Percentiles rank a stretch among this genome's conserved stretches.
Conservation (phyloP, 805 yeast species). For the Candida easanensis region DNA sequence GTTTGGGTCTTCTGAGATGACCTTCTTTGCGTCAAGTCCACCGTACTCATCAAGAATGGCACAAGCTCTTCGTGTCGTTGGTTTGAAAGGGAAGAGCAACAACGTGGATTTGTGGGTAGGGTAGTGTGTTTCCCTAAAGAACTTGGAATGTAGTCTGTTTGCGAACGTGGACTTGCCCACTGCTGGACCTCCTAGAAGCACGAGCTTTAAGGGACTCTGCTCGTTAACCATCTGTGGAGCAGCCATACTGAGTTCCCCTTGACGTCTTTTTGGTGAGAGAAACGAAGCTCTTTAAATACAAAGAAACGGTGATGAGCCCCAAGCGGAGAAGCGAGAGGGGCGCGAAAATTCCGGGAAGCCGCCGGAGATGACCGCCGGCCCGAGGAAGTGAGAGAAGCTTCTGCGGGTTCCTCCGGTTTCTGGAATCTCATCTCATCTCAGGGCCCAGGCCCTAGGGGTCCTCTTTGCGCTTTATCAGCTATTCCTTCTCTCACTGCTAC, state of each 20-base stretch:
- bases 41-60: slow-evolving; percentile 47
- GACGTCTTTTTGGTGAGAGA: no score
- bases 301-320: no score
- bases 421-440: no score
- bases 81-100: slow-evolving; percentile 51
- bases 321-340: no score
- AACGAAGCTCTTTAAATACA: no score
- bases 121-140: slow-evolving; percentile 65
- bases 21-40: slow-evolving; percentile 36
- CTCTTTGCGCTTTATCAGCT: neutral
- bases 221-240: slow-evolving; percentile 14
- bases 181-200: slow-evolving; percentile 56
- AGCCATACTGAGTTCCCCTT: neutral
- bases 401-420: no score
- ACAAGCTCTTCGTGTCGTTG: slow-evolving; percentile 37
- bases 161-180: slow-evolving; percentile 62
- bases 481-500: neutral
- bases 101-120: slow-evolving; percentile 68
- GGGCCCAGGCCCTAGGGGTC: neutral
- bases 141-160: slow-evolving; percentile 44
- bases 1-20: slow-evolving; percentile 30
- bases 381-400: neutral
- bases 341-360: neutral
- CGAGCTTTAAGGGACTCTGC: slow-evolving; percentile 49
- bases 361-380: slow-evolving; percentile 4